phyloP scores from a whole-genome alignment of 305 asterid species.

The Lippia alba region DNA sequence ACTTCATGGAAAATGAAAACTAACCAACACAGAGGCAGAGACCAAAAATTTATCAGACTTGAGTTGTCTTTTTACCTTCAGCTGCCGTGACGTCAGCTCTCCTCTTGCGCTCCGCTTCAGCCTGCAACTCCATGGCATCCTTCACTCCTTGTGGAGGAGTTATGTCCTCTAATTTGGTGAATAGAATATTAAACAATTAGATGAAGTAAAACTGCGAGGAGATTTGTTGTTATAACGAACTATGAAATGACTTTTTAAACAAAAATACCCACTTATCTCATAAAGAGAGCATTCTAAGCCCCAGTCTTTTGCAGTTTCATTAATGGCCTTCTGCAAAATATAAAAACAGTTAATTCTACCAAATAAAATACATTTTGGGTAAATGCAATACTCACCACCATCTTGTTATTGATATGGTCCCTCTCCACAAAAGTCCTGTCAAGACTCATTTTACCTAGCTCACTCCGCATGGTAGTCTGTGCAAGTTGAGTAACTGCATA shows the following conservation, averaged over 20 bases:
- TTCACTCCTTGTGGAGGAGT: slow-evolving; percentile 87
- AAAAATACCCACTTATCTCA: slow-evolving; percentile 76
- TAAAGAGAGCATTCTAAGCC: slow-evolving; percentile 91
- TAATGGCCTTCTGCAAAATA: slow-evolving; percentile 72
- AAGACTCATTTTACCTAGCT: slow-evolving; percentile 90
- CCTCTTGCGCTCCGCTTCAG: slow-evolving; percentile 94
- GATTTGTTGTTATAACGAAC: slow-evolving; percentile 22
- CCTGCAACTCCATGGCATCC: slow-evolving; percentile 98
- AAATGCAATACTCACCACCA: slow-evolving; percentile 64
- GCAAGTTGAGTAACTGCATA: slow-evolving; percentile 90
- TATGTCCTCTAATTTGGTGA: slow-evolving; percentile 73
- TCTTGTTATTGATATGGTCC: slow-evolving; percentile 79
- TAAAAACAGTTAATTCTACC: not conserved
- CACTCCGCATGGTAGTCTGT: slow-evolving; percentile 98
- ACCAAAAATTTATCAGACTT: too few species aligned
- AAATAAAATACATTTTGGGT: too few species aligned
- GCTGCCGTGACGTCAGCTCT: slow-evolving; percentile 48
- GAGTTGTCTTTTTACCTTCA: too few species aligned
- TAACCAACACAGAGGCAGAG: too few species aligned
- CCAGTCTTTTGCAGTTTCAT: slow-evolving; percentile 89
- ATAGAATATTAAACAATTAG: slow-evolving; percentile 21
- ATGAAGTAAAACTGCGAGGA: slow-evolving; percentile 12
- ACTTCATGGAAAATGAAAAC: too few species aligned
- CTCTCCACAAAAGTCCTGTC: slow-evolving; percentile 97
- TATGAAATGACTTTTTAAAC: slow-evolving; percentile 7